Conservation (phyloP, 257 asterid genomes). For the Euphrasia confusa region DNA sequence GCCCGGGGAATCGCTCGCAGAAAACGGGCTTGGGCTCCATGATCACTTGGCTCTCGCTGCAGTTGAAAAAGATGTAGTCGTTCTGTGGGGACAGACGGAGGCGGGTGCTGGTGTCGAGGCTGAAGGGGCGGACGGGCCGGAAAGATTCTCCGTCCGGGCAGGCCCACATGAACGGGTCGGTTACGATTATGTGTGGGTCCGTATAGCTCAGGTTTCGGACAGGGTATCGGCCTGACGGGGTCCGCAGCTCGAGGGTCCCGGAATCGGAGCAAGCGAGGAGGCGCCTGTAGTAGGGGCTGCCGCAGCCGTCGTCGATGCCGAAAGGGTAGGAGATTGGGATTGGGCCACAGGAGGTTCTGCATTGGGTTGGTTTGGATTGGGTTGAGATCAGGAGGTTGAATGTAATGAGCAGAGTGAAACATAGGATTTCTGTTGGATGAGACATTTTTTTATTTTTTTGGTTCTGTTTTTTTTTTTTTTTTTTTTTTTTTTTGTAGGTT, state of each 20-base stretch:
- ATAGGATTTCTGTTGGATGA: neutral
- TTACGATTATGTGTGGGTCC: conserved; percentile 70
- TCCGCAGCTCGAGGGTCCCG: conserved; percentile 52
- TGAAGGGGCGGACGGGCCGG: conserved; percentile 73
- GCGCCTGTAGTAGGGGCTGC: conserved; percentile 70
- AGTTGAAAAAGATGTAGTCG: conserved; percentile 86
- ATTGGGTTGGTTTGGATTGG: conserved; percentile 45
- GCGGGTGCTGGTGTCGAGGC: conserved; percentile 78
- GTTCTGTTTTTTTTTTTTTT: neutral
- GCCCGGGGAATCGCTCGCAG: conserved; percentile 83
- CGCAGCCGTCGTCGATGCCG: conserved; percentile 89
- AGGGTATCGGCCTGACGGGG: conserved; percentile 79
- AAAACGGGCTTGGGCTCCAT: conserved; percentile 66
- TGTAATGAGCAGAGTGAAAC: neutral
- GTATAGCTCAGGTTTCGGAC: conserved; percentile 56
- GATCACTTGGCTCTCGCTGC: conserved; percentile 65
- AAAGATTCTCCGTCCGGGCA: conserved; percentile 56
- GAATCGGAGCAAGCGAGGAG: conserved; percentile 56
- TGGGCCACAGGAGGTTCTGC: conserved; percentile 68
- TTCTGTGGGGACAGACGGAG: conserved; percentile 60
- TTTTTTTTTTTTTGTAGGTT: neutral
- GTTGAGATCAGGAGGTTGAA: conserved; percentile 11
- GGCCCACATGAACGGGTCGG: conserved; percentile 78
- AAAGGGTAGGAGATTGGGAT: conserved; percentile 77
- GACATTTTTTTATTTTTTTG: conserved; percentile 23